phyloP scores from a whole-genome alignment of 306 rosid genomes.

The Corylus avellana region DNA sequence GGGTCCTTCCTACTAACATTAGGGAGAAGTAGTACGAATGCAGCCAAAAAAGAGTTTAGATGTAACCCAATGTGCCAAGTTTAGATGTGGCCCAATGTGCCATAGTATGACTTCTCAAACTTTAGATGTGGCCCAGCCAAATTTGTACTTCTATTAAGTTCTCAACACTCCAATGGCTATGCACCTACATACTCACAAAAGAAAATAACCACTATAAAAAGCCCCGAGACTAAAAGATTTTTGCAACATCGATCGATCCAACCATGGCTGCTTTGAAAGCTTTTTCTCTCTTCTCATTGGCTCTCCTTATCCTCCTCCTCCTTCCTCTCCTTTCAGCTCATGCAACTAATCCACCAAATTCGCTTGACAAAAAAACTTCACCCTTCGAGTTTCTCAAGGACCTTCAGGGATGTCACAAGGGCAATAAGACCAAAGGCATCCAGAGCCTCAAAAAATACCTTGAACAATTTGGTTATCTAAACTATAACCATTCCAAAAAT shows the following conservation, averaged over 20 bases:
- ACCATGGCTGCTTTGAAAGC: not conserved
- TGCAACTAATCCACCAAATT: not conserved
- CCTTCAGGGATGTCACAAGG: not conserved
- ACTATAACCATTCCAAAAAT: not conserved
- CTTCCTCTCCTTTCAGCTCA: not conserved
- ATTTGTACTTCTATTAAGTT: too few relatives aligned
- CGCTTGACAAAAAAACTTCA: not conserved
- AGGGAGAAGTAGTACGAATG: too few relatives aligned
- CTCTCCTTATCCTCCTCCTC: not conserved
- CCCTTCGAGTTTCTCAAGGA: not conserved
- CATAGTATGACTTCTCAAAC: not conserved
- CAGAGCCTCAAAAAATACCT: not conserved
- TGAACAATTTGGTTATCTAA: not conserved
- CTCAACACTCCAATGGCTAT: too few relatives aligned
- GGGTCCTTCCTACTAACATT: too few relatives aligned
- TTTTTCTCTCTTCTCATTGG: not conserved
- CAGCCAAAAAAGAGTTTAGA: too few relatives aligned
- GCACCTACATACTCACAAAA: too few relatives aligned
- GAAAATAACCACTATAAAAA: not conserved
- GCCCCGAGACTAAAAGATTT: not conserved
- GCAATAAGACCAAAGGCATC: not conserved
- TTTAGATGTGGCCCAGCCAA: too few relatives aligned
- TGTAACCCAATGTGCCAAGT: too few relatives aligned
- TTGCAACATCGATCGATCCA: not conserved
- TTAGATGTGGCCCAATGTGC: too few relatives aligned